These are phyloP conservation scores for Coemansia sp. DNA, from an alignment of 192 early-diverging fungal genomes.

Conservation along the genomic window DNA sequence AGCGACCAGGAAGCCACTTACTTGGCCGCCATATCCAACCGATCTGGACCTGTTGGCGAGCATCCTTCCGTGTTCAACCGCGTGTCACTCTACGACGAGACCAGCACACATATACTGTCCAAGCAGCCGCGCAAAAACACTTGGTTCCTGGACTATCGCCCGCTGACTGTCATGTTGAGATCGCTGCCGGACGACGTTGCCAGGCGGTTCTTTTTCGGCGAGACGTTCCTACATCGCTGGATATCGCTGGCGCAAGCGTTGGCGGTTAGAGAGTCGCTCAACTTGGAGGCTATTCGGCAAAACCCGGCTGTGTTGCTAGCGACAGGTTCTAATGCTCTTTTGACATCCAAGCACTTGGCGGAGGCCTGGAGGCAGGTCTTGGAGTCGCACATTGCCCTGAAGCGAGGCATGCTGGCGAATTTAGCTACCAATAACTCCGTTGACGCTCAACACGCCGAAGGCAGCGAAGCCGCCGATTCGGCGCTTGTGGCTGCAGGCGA, in stretches of 20 bases:
- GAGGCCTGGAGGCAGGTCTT: conserved; percentile 40
- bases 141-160: conserved; percentile 44
- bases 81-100: conserved; percentile 20
- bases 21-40: background rate
- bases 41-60: background rate
- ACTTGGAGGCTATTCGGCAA: conserved; percentile 7
- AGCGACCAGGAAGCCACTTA: conserved; percentile 15
- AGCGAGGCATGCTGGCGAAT: conserved; percentile 18
- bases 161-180: conserved; percentile 40
- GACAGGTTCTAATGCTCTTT: background rate
- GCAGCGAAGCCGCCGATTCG: background rate
- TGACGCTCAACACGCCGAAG: background rate
- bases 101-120: background rate
- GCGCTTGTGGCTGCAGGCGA: background rate
- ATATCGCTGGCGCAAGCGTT: conserved; percentile 47
- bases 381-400: conserved; percentile 34
- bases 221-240: conserved; percentile 55
- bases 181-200: conserved; percentile 47
- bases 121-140: conserved; percentile 16
- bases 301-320: conserved; percentile 4
- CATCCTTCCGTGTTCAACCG: conserved; percentile 12
- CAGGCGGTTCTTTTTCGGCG: conserved; percentile 47
- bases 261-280: conserved; percentile 29
- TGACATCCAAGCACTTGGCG: conserved; percentile 28
- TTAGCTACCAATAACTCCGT: background rate